phyloP scores from a whole-genome alignment of 2,329 filamentous ascomycete species.

The Chaetomiaceae sp. region DNA sequence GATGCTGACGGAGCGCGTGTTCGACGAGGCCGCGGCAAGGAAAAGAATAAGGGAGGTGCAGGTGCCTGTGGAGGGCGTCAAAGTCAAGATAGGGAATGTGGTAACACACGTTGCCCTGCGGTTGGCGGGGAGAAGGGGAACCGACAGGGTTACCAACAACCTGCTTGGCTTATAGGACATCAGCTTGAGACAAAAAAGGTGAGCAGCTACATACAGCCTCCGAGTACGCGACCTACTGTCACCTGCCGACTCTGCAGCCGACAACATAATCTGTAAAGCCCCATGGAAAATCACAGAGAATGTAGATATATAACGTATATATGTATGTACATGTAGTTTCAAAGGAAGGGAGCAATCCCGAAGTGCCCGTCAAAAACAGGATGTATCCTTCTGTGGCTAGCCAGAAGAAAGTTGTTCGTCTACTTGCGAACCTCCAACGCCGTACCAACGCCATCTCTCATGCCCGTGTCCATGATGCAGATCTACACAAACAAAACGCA shows the following conservation, averaged over 20 bases:
- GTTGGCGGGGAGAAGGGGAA: conserved; percentile 1
- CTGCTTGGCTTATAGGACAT: conserved; percentile 12
- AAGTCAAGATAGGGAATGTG: conserved; percentile 68
- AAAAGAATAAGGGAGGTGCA: conserved; percentile 35
- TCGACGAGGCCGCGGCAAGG: conserved; percentile 20
- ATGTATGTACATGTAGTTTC: too few species aligned
- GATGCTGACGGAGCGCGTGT: conserved; percentile 31
- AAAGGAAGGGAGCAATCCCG: too few species aligned
- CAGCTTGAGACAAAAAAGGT: not conserved
- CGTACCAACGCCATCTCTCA: not conserved
- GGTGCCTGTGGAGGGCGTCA: conserved; percentile 56
- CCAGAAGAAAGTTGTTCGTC: too few species aligned
- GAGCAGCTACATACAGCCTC: too few species aligned
- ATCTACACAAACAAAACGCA: conserved; percentile 2
- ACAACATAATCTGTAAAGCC: too few species aligned
- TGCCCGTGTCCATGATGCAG: conserved; percentile 9
- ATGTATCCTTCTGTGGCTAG: too few species aligned
- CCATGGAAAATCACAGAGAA: too few species aligned
- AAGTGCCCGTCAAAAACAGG: too few species aligned
- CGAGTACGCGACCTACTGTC: too few species aligned
- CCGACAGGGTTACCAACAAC: not conserved
- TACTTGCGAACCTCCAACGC: conserved; percentile 10
- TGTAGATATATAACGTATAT: too few species aligned
- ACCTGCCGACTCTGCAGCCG: too few species aligned
- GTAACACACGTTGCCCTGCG: conserved; percentile 33